Evolutionary conservation across 305 asterid genomes (phyloP), one percentile per base, ranked within the genome.

Genomic region (Plantago coronopus): DNA sequence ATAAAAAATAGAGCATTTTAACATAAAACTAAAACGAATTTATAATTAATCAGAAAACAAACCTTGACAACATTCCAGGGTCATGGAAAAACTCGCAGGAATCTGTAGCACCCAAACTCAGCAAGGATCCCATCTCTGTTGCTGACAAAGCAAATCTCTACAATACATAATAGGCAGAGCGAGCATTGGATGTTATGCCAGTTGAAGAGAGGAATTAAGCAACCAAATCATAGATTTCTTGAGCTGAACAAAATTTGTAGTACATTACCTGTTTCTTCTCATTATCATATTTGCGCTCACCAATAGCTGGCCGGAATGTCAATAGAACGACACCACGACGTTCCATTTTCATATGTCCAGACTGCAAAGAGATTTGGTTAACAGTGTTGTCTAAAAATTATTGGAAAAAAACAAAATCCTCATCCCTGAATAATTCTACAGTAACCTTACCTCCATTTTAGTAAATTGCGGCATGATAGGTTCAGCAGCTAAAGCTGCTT

Each of bases 51-150:
- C 31, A 55, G 73, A 42, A 59, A 72, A 75, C 27, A 66, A 72
- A 88, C 98, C 95, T 86, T 18, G 96, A 83, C 59, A 47, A 62
- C 94, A 88, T 91, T 62, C 95, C 76, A 40, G 94, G 97, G 66
- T 89, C 98, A 54, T 88, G 96, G 74, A 91, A 89, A 79, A 86
- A 86, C 66, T 88, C 97, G 66, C 91, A 82, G 20, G 97, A 80
- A 66, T 77, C 95, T 45, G 57, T 72, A 51, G 94, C 54, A 16
- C 95, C 91, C 82, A 89, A 71, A 72, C 76, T 87, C 63, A 91
- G 80, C 72, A 91, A 19, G 17, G 97, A 81, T 57, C 97, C 97
- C 63, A 91, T 82, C 78, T 91, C 95, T 15, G 89, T 84, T 37
- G 91, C 79, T 4, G 98, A 91, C 64, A 91, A 78, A 68, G 98